Base-by-base conservation (phyloP, 2,329 filamentous ascomycete species). In the Neophaeococcomyces aloes region DNA sequence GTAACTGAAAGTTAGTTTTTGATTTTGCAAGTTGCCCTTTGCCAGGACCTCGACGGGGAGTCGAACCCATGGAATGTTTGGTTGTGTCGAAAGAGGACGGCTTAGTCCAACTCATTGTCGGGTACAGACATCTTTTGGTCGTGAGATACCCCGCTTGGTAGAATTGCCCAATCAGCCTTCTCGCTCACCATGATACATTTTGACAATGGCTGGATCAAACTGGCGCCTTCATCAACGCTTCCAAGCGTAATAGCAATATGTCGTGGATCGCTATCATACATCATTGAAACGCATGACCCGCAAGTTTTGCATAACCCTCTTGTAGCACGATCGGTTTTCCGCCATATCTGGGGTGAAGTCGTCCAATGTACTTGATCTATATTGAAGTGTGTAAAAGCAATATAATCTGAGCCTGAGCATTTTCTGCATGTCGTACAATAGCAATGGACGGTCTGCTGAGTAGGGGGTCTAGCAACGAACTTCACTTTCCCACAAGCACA, bases 341-440 rank as follows among this genome's bases (percentile, higher is more conserved):
- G 57, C 60, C 17, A 59, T 46, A 7, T 51, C 46, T 30, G 54
- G 43, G 34, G 57, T 59, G 40, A 61, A 49, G 57, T 57, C 67
- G 7, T 53, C 59, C 32, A 73, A 48, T 19, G 58, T 48, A 6
- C 51, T 44, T 29, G 47, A 48, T 1, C 23, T 7, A 30, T 13
- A n/a, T 61, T 55, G 31, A 72, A 63, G 7, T 58, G 47, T 6
- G 60, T 58, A 47, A 69, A 73, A 3, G 64, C 59, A 29, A 71
- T 57, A 45, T 62, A 73, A 1, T 64, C 63, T 3, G 62, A 65
- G 10, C 70, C 69, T 2, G 69, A 66, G 30, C 70, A 48, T 51
- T 67, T 66, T 45, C 69, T 68, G 48, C 71, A 75, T 31, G 64
- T 64, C n/a, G 55, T 57, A 51, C 71, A 74, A 53, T 72, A 63